Base-by-base conservation (phyloP, 31 red algal species). In the Porphyra umbilicalis region DNA sequence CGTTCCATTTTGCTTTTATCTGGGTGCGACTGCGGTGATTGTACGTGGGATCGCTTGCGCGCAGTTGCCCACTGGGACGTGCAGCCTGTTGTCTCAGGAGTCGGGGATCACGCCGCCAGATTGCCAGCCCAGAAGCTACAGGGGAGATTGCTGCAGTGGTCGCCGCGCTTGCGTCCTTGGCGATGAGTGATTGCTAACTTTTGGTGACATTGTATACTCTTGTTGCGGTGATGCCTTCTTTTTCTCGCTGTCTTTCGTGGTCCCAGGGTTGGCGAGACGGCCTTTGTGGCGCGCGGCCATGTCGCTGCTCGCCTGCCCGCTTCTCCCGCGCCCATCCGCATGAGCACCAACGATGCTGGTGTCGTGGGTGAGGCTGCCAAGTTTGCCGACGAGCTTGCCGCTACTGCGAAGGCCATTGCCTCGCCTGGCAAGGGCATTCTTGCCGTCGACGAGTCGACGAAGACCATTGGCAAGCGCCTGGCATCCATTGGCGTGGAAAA, bases 401-500 rank as follows among this genome's bases (percentile, higher is more conserved):
- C 42, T 9, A 99, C 97, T 0, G 97, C 97, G 6, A 85, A 88
- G 46, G 82, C 77, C 40, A 99, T 96, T 37, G 89, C 97, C 20
- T 90, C 91, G n/a, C 97, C 97, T 2, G 97, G 97, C 42, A 94
- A 92, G 83, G 97, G 97, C 39, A 94, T 99, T 57, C 86, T 99
- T 18, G 97, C 97, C 38, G 91, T 96, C 0, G 97, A 99, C 85
- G 97, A 99, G 81, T 93, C 90, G 67, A 99, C 97, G 39, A 94
- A 94, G 83, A 99, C 97, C 37, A 96, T 99, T 75, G 97, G 97
- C n/a, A 96, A 96, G 85, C 79, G 97, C 39, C 90, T 99, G 74
- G 91, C 93, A 38, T 92, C 91, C 78, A 99, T 99, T 80, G 97
- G 97, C 10, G 93, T 99, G 20, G 97, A 99, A 76, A 99, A 99